Evolutionary conservation across 371 early-diverging fungal species (phyloP).

Genomic region (Syncephalis plumigaleata): DNA sequence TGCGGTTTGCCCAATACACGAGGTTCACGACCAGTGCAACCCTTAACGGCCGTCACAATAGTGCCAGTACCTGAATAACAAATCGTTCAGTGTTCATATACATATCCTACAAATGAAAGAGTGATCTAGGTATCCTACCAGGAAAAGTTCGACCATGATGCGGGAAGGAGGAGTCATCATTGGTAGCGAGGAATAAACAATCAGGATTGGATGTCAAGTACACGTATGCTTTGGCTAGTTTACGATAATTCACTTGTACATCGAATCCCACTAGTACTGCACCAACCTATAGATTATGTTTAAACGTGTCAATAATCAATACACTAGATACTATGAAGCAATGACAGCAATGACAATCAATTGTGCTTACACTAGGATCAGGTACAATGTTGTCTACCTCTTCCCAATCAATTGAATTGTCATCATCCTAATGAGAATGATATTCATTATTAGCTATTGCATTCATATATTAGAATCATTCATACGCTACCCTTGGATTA

Average conservation of each 20-base stretch:
- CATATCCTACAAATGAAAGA: too few relatives aligned
- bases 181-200: conserved; percentile 82
- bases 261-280: conserved; percentile 87
- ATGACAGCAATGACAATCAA: too few relatives aligned
- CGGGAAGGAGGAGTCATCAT: conserved; percentile 81
- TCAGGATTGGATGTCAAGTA: conserved; percentile 53
- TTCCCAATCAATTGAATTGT: conserved; percentile 14
- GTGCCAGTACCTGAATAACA: conserved; percentile 57
- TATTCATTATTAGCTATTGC: background rate
- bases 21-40: conserved; percentile 54
- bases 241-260: conserved; percentile 69
- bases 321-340: background rate
- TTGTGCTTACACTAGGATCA: conserved; percentile 21
- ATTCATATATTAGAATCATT: too few relatives aligned
- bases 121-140: conserved; percentile 22
- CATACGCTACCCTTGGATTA: background rate
- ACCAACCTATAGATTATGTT: conserved; percentile 24
- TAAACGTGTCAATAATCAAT: background rate
- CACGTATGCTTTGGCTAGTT: conserved; percentile 76
- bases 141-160: conserved; percentile 52
- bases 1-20: conserved; percentile 87
- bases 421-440: conserved; percentile 15
- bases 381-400: conserved; percentile 12
- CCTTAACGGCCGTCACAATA: conserved; percentile 50
- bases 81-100: background rate